Base-by-base conservation (phyloP, 2,329 filamentous ascomycete species). In the Cercospora sp. region DNA sequence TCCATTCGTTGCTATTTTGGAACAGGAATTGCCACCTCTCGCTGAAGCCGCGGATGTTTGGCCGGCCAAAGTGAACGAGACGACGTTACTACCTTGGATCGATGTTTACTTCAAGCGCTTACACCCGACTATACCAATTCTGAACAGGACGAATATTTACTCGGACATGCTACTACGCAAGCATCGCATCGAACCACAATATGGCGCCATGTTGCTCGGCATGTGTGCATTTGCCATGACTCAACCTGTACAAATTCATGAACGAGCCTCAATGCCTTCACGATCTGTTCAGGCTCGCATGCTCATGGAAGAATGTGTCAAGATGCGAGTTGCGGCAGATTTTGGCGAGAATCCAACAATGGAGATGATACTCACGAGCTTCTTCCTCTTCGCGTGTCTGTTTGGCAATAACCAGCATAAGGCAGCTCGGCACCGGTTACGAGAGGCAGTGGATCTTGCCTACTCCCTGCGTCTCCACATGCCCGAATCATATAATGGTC, bases 41-140 rank as follows among this genome's bases (percentile, higher is more conserved):
- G 16, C 64, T 13, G 59, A 67, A 48, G 59, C 66, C 9, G 73
- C 72, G 8, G 74, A 78, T 30, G 72, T 78, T 42, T 82, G 80
- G 80, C 80, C 80, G 1, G 58, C 74, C 0, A 77, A 73, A 5
- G 81, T 82, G 64, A 77, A 75, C 51, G 80, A 82, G 66, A 77
- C 77, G 1, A 81, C 79, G 23, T 77, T 82, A 26, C 64, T 76
- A 12, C 73, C 73, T 0, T 76, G 75, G 75, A 77, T 82, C 18
- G 80, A 82, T 53, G 80, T 82, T 3, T 82, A 81, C 65, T 82
- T 82, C 67, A 80, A 82, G 61, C 79, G 81, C 18, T 67, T 82
- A 45, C 80, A 82, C 66, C 79, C 80, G 3, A 82, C 80, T 0
- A 72, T 82, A 36, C 81, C 81, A 2, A 77, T 82, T 2, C 66